A percentile compares a stretch with the other conserved stretches of the same genome.
Conservation (phyloP, 768 basidiomycete species). For the Tubosaeta sp. region DNA sequence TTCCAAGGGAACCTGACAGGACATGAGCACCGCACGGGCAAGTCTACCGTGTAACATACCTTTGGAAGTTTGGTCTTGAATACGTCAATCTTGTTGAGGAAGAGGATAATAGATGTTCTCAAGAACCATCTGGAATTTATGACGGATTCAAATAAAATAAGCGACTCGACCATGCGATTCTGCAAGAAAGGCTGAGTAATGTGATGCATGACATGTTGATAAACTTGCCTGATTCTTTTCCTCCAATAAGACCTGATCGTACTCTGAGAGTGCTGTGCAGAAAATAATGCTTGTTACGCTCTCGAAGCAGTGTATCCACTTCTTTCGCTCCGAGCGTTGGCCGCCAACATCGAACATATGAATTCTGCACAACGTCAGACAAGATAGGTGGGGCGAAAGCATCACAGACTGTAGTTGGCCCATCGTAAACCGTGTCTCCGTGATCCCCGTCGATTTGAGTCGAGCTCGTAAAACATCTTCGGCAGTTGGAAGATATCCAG, state of each 20-base stretch:
- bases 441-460: conserved; percentile 86
- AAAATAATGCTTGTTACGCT: conserved; percentile 80
- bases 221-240: conserved; percentile 37
- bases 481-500: conserved; percentile 81
- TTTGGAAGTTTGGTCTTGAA: conserved; percentile 73
- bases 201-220: not conserved
- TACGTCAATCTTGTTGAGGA: conserved; percentile 71
- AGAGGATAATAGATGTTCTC: conserved; percentile 60
- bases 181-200: conserved; percentile 16
- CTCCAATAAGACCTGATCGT: conserved; percentile 69
- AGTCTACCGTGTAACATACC: conserved; percentile 12
- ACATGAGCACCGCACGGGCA: not conserved
- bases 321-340: conserved; percentile 76
- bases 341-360: conserved; percentile 81
- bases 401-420: conserved; percentile 54
- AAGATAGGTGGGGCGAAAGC: too few relatives aligned
- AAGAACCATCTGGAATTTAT: conserved; percentile 81
- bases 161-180: conserved; percentile 75
- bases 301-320: conserved; percentile 79
- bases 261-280: conserved; percentile 71
- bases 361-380: conserved; percentile 31
- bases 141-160: conserved; percentile 71
- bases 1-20: conserved; percentile 61
- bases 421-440: conserved; percentile 79
- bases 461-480: conserved; percentile 86